Base-by-base conservation (phyloP, 805 yeast species). In the Teunomyces stri region DNA sequence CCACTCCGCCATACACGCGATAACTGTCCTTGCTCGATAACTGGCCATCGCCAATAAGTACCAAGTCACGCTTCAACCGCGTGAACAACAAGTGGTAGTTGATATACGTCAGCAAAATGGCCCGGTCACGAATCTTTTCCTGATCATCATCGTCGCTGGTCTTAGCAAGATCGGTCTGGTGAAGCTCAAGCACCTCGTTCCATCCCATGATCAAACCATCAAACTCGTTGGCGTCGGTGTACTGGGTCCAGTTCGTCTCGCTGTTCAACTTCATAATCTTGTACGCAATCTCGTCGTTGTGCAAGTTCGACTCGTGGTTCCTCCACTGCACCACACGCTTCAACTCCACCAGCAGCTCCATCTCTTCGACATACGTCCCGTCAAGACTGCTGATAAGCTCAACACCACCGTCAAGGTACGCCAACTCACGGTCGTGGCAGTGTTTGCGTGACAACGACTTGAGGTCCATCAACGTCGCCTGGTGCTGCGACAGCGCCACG, bases 21-120 rank as follows among this genome's bases (percentile, higher is more conserved):
- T 75, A 59, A 5, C 69, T 60, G 52, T 82, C 84, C 47, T 69
- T 72, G 42, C 66, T 58, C 38, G 50, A 6, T 60, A 65, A 44
- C 71, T 50, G 10, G 62, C 52, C 53, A 42, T 69, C 65, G 11
- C 61, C 64, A 39, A 80, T 69, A 35, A 85, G 65, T 18, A 75
- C 57, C 50, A 74, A 64, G 57, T 89, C 97, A 68, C 98, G 82
- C 61, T 82, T 79, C 43, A 89, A 77, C 51, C 88, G 80, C 29
- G 85, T 76, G 48, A 86, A 70, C 40, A 86, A 67, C 51, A 80
- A 69, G 56, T 82, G 79, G 69, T 86, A 92, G 56, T 80, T 82
- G 57, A 90, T 79, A 64, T 78, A 92, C 0, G 97, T 87, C 47
- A 81, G 69, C 37, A 90, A 66, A 52, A 92, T 82, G 58, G 90